These are phyloP conservation scores for Umbelopsis isabellina DNA, from an alignment of 192 early-diverging fungal genomes.

Conservation along the genomic window DNA sequence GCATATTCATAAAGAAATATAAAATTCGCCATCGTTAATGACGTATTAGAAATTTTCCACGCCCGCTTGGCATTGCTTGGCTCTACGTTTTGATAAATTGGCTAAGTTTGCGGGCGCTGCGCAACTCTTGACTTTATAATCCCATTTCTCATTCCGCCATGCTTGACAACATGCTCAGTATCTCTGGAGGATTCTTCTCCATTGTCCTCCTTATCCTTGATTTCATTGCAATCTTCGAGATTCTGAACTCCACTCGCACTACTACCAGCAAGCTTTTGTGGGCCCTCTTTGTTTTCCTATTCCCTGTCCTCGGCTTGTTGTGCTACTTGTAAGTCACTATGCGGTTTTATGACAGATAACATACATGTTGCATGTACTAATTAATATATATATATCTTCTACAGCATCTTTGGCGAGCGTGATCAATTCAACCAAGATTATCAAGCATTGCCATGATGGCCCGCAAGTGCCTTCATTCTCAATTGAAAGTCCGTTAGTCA, in stretches of 20 bases:
- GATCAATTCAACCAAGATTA: conserved; percentile 1
- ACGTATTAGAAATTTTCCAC: background rate
- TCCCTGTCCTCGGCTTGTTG: conserved; percentile 60
- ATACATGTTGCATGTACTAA: background rate
- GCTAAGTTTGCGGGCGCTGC: background rate
- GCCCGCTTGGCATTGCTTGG: conserved; percentile 20
- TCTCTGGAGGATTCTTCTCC: conserved; percentile 40
- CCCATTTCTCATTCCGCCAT: conserved; percentile 6
- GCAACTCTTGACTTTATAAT: background rate
- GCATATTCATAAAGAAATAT: background rate
- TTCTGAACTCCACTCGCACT: conserved; percentile 51
- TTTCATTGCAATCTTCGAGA: conserved; percentile 61
- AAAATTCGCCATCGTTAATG: background rate
- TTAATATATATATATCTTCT: background rate
- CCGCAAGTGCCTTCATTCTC: background rate
- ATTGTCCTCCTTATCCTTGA: conserved; percentile 57
- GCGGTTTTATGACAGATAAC: background rate
- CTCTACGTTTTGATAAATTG: background rate
- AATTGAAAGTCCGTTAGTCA: background rate
- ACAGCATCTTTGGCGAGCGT: conserved; percentile 13
- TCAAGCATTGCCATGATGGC: background rate
- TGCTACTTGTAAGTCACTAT: conserved; percentile 60
- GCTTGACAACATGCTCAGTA: conserved; percentile 35
- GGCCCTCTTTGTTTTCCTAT: conserved; percentile 62
- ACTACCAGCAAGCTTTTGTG: conserved; percentile 56